Evolutionary conservation across 306 rosid genomes (phyloP).

Genomic region (Cotoneaster glaucophyllus): DNA sequence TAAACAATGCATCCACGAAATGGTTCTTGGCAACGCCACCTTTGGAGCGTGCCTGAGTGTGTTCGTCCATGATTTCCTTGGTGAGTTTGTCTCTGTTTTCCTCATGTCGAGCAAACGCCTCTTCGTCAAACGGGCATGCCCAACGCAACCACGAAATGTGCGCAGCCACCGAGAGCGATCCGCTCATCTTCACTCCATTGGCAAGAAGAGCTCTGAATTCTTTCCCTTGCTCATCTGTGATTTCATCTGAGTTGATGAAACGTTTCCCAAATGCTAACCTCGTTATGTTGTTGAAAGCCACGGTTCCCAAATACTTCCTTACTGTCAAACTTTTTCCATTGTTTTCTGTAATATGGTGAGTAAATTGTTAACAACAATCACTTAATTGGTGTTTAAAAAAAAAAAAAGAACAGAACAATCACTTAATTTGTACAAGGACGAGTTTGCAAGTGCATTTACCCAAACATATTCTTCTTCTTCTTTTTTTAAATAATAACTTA

Average conservation of each 20-base stretch:
- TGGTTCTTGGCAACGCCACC: slow-evolving; percentile 64
- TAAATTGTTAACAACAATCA: not conserved
- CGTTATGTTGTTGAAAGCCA: slow-evolving; percentile 91
- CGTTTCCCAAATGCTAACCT: slow-evolving; percentile 85
- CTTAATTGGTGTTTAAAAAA: too few species aligned
- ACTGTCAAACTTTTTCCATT: slow-evolving; percentile 41
- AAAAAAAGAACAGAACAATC: too few species aligned
- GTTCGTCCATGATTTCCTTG: slow-evolving; percentile 81
- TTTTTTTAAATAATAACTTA: too few species aligned
- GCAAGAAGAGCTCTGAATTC: slow-evolving; percentile 64
- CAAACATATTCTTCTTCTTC: not conserved
- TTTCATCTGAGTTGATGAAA: slow-evolving; percentile 64
- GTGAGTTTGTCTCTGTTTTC: slow-evolving; percentile 73
- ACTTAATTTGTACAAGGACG: not conserved
- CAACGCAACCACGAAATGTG: slow-evolving; percentile 84
- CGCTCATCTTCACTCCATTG: slow-evolving; percentile 76
- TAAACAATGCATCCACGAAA: slow-evolving; percentile 79
- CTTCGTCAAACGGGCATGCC: slow-evolving; percentile 87
- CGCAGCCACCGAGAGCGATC: slow-evolving; percentile 73
- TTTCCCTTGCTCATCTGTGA: slow-evolving; percentile 58
- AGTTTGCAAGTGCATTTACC: not conserved
- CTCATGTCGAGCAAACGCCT: slow-evolving; percentile 69
- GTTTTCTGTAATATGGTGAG: slow-evolving; percentile 23
- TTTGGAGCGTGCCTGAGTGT: slow-evolving; percentile 51
- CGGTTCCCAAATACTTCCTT: slow-evolving; percentile 62